Evolutionary conservation across 1,284 basidiomycete genomes (phyloP).

Genomic region (Rhodotorula mucilaginosa): DNA sequence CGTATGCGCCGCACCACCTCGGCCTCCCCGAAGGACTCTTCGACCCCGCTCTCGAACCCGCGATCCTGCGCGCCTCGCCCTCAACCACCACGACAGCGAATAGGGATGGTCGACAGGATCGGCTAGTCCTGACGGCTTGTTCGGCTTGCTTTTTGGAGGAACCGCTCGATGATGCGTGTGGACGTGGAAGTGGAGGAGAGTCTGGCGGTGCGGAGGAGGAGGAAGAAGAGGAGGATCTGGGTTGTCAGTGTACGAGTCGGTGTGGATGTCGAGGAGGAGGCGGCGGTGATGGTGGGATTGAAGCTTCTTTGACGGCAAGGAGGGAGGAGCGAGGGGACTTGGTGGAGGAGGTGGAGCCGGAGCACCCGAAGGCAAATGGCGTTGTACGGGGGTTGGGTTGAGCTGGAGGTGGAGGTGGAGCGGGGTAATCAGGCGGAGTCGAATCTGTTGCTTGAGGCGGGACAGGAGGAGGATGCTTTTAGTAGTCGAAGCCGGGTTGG

Average conservation of each 20-base stretch:
- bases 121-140: background rate
- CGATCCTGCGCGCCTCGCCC: background rate
- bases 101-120: background rate
- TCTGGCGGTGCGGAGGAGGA: background rate
- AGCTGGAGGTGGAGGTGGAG: background rate
- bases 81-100: background rate
- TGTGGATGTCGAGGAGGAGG: background rate
- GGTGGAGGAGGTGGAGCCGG: no score
- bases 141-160: background rate
- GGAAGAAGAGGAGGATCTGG: constrained; percentile 1
- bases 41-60: background rate
- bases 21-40: background rate
- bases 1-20: background rate
- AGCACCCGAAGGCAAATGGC: background rate
- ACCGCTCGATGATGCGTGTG: constrained; percentile 7
- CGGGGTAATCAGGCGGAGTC: no score
- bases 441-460: no score
- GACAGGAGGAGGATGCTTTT: no score
- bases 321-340: background rate
- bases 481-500: no score
- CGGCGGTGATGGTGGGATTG: background rate
- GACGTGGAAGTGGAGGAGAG: background rate
- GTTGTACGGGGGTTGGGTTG: background rate
- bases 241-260: constrained; percentile 6
- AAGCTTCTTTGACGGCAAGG: background rate